Base-by-base conservation (phyloP, 2,329 filamentous ascomycete species). In the Chrysosporium queenslandicum region DNA sequence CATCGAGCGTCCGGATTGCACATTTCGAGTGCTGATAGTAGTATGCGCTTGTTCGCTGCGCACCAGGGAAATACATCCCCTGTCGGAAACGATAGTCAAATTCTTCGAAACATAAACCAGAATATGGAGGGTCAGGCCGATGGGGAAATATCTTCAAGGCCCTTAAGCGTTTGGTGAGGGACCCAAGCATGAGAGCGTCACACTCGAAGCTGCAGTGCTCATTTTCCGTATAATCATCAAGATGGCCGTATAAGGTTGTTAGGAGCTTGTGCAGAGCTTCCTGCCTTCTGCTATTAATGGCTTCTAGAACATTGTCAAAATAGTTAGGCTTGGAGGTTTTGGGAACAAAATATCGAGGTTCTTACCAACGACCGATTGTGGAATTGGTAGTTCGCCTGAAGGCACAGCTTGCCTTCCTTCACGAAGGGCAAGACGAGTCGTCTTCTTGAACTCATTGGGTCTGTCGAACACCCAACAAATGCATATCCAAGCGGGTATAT, bases 191-290 rank as follows among this genome's bases (percentile, higher is more conserved):
- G 27, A 56, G 50, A 2, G 57, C 52, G 21, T 58, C 57, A 29
- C 57, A 59, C 52, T 59, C 57, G 32, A 58, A 58, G 39, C 53
- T 56, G 41, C 57, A 59, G 30, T 56, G 57, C 30, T 58, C 57
- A 27, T 55, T 57, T 12, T 58, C 49, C 3, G 51, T 51, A 23
- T 58, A 57, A 12, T 58, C 57, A 37, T 55, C 47, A 2, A 56
- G 36, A 29, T 58, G 56, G n/a, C 25, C 40, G 14, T 54, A 53
- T 23, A 59, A 54, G n/a, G 51, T 52, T 4, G 49, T 52, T 9
- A 57, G 25, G 16, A 58, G 55, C 6, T 46, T 46, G 23, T 32
- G 16, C 16, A 58, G 50, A 36, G 50, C 52, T 37, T 57, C 52
- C 30, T 52, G 29, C 39, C 57, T 49, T 40, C 53, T 52, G n/a